phyloP scores from a whole-genome alignment of 2,329 filamentous ascomycete species.

The Fusarium sp. region DNA sequence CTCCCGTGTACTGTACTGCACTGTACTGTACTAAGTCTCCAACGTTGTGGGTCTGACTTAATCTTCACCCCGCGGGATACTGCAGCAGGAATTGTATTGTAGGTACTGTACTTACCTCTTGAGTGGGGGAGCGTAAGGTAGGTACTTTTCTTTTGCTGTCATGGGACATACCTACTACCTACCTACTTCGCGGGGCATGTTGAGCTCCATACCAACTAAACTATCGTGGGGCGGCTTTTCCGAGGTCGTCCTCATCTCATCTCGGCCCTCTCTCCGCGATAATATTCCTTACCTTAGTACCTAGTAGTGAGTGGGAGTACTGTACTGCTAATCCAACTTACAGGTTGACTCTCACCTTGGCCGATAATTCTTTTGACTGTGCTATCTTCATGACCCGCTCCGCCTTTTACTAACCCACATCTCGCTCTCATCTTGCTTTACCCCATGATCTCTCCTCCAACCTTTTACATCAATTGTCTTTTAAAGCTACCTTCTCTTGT shows the following conservation, averaged over 20 bases:
- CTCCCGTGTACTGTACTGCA: neutral
- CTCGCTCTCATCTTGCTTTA: conserved; percentile 18
- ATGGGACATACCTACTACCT: conserved; percentile 29
- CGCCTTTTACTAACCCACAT: conserved; percentile 30
- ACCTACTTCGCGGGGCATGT: conserved; percentile 13
- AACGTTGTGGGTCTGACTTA: conserved; percentile 17
- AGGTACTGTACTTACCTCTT: no score
- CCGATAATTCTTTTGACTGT: conserved; percentile 21
- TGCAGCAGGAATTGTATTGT: no score
- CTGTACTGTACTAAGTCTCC: neutral
- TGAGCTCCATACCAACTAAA: neutral
- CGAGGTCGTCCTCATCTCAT: conserved; percentile 24
- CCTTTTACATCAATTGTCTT: conserved; percentile 5
- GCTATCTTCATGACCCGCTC: conserved; percentile 7
- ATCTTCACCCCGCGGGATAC: conserved; percentile 29
- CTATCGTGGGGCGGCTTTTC: conserved; percentile 30
- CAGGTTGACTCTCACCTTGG: neutral
- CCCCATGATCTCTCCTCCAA: conserved; percentile 15
- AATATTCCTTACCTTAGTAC: neutral
- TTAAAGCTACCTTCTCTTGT: neutral
- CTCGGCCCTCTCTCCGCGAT: conserved; percentile 40
- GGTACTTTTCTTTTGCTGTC: conserved; percentile 17
- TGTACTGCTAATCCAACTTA: neutral
- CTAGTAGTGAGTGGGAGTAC: neutral
- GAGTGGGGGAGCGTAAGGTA: conserved; percentile 23